Percentiles rank a stretch among this genome's conserved stretches.
These are phyloP conservation scores for Erythrobasidium hasegawianum DNA, from an alignment of 1,284 basidiomycete genomes.

Conservation along the genomic window DNA sequence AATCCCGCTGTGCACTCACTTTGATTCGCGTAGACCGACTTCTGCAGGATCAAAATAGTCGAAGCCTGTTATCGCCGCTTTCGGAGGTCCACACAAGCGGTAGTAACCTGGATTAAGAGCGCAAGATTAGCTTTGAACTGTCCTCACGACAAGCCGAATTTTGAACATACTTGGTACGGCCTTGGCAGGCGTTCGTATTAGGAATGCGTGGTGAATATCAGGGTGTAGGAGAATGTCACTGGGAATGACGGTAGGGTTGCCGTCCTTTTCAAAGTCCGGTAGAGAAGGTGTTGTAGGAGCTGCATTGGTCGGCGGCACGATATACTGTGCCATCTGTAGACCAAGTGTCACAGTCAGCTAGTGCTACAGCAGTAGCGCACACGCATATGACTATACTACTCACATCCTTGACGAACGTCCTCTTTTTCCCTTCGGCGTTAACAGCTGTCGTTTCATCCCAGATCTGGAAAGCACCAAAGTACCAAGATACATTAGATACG, in stretches of 20 bases:
- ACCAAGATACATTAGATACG: neutral
- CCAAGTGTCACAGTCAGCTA: neutral
- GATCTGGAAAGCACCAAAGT: constrained; percentile 33
- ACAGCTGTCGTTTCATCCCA: constrained; percentile 37
- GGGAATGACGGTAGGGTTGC: constrained; percentile 42
- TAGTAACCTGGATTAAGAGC: constrained; percentile 36
- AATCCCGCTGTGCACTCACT: constrained; percentile 5
- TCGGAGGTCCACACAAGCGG: constrained; percentile 41
- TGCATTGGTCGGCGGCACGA: constrained; percentile 36
- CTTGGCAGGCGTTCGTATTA: constrained; percentile 60
- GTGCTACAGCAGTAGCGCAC: neutral
- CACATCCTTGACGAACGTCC: constrained; percentile 40
- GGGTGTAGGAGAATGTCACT: constrained; percentile 74
- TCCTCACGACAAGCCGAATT: too few species aligned
- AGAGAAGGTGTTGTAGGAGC: constrained; percentile 24
- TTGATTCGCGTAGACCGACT: constrained; percentile 41
- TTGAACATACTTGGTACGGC: constrained; percentile 46
- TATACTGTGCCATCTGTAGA: constrained; percentile 43
- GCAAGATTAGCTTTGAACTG: too few species aligned
- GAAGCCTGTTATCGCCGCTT: constrained; percentile 41
- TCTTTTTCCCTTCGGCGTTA: constrained; percentile 26
- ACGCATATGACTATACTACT: neutral
- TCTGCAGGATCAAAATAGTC: constrained; percentile 43
- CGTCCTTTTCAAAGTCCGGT: constrained; percentile 8
- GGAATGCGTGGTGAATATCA: constrained; percentile 69